phyloP scores from a whole-genome alignment of 75 land plant genomes.

The Selaginella moellendorffii region DNA sequence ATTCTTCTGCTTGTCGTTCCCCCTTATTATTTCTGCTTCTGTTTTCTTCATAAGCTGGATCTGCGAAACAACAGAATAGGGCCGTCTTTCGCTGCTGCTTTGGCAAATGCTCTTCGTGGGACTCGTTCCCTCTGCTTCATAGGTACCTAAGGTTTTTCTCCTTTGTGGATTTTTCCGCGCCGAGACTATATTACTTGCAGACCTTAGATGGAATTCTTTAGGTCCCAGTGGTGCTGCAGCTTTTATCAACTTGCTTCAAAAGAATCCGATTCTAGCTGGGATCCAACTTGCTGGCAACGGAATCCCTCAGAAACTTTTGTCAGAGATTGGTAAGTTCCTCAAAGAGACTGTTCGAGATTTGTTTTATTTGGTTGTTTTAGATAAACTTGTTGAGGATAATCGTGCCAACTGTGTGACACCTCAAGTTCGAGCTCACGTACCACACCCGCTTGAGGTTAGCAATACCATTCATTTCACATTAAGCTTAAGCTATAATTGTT shows the following conservation, averaged over 20 bases:
- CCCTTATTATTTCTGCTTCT: not conserved
- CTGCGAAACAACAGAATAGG: constrained; percentile 27
- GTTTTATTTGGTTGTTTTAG: not conserved
- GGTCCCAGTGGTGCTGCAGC: constrained; percentile 29
- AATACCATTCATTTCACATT: not conserved
- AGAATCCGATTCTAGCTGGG: constrained; percentile 18
- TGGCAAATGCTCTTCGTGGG: constrained; percentile 29
- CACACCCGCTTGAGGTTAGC: not conserved
- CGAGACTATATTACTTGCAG: constrained; percentile 15
- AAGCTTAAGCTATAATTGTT: not conserved
- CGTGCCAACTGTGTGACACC: not conserved
- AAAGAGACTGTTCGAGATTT: not conserved
- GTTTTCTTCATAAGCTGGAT: constrained; percentile 25
- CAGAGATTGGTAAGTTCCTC: constrained; percentile 21
- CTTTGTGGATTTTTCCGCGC: too few species aligned
- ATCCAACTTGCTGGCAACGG: constrained; percentile 26
- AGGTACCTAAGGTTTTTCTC: constrained; percentile 14
- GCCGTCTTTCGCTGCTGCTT: constrained; percentile 21
- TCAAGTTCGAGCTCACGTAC: not conserved
- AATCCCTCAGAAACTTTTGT: constrained; percentile 16
- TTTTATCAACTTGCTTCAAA: constrained; percentile 22
- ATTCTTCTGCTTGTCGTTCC: not conserved
- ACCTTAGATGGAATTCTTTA: constrained; percentile 31
- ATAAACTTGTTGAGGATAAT: not conserved
- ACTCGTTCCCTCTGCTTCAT: constrained; percentile 19